Conservation (phyloP, 257 asterid species). For the Penstemon barbatus region DNA sequence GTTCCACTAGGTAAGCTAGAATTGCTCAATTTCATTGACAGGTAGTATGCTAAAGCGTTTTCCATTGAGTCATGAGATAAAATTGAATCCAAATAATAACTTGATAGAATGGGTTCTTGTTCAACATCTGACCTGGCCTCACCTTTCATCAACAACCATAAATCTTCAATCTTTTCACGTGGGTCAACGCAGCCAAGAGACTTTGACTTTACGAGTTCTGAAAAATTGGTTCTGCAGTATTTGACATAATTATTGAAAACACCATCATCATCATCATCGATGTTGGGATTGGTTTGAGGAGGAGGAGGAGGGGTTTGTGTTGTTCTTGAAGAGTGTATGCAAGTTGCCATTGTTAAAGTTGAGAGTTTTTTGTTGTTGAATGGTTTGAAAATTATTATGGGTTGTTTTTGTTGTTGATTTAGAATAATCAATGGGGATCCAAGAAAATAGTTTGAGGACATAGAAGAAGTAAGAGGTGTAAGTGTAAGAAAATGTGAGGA, state of each 20-base stretch:
- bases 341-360: slow-evolving; percentile 12
- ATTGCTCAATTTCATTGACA: slow-evolving; percentile 48
- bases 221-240: slow-evolving; percentile 33
- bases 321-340: background rate
- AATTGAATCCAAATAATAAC: slow-evolving; percentile 37
- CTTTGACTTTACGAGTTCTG: slow-evolving; percentile 9
- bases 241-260: slow-evolving; percentile 18
- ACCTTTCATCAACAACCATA: slow-evolving; percentile 45
- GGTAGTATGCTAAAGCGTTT: slow-evolving; percentile 37
- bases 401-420: background rate
- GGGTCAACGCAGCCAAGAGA: background rate
- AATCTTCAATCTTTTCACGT: slow-evolving; percentile 26
- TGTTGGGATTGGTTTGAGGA: slow-evolving; percentile 1
- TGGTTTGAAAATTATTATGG: background rate
- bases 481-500: background rate
- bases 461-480: background rate
- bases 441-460: background rate
- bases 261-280: slow-evolving; percentile 33
- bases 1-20: slow-evolving; percentile 37
- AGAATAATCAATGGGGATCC: background rate
- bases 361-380: background rate
- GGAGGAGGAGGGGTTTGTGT: background rate
- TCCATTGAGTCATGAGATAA: slow-evolving; percentile 43
- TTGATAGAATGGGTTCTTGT: slow-evolving; percentile 41
- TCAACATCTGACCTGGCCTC: slow-evolving; percentile 48